phyloP scores from a whole-genome alignment of 1,284 basidiomycete species.

The Stygiomarasmius scandens region DNA sequence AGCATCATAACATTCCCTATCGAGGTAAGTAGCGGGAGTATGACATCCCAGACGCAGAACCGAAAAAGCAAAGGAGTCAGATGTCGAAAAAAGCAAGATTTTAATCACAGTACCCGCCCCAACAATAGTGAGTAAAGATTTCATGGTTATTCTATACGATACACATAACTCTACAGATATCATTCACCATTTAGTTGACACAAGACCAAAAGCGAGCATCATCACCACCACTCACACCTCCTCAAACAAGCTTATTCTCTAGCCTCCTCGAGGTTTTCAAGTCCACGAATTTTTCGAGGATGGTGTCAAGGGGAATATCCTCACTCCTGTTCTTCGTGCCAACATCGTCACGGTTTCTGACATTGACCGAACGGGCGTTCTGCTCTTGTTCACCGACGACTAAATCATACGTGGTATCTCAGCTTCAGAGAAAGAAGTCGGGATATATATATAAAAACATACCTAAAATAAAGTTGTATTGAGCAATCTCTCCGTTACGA shows the following conservation, averaged over 20 bases:
- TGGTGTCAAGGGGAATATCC: slow-evolving; percentile 68
- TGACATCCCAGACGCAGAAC: too few relatives aligned
- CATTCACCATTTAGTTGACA: too few relatives aligned
- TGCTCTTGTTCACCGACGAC: slow-evolving; percentile 96
- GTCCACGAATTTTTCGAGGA: slow-evolving; percentile 62
- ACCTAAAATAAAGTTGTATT: slow-evolving; percentile 98
- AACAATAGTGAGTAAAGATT: too few relatives aligned
- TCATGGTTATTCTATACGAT: too few relatives aligned
- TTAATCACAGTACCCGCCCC: too few relatives aligned
- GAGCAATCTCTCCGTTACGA: slow-evolving; percentile 87
- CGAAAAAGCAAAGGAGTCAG: too few relatives aligned
- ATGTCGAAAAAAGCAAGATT: too few relatives aligned
- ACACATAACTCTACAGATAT: too few relatives aligned
- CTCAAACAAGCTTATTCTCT: slow-evolving; percentile 49
- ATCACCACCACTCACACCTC: too few relatives aligned
- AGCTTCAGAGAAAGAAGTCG: neutral
- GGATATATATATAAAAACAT: slow-evolving; percentile 30
- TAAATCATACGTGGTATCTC: slow-evolving; percentile 30
- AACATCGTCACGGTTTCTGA: slow-evolving; percentile 92
- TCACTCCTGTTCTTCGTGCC: slow-evolving; percentile 78
- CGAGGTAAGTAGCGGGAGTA: too few relatives aligned
- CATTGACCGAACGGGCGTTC: slow-evolving; percentile 86
- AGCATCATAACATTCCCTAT: too few relatives aligned
- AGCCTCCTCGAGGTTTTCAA: slow-evolving; percentile 68
- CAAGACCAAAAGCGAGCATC: too few relatives aligned